Base-by-base conservation (phyloP, 441 rosid genomes). In the Jatropha podagrica region DNA sequence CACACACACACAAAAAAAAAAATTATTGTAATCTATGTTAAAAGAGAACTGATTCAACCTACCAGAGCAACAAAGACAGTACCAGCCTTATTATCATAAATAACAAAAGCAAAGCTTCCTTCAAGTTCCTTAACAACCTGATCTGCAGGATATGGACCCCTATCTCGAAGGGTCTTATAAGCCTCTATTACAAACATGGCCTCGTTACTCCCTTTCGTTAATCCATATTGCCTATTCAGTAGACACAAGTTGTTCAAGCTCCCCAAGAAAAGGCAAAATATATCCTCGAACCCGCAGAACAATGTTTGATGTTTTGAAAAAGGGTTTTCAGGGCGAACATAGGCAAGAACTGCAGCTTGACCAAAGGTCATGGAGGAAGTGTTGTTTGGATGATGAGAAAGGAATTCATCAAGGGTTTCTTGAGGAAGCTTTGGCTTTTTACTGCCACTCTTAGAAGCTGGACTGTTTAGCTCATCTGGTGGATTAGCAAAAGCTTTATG, bases 71-170 rank as follows among this genome's bases (percentile, higher is more conserved):
- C 89, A 77, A 93, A 95, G 61, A 95, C 91, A 69, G 76, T 81
- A 15, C 88, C 94, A 17, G 88, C 81, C 70, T 90, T 89, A 85
- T 86, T 79, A 71, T 95, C 98, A 73, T 90, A 93, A 70, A 91
- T 85, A 0, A 93, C 90, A 69, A 95, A 95, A 40, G 91, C 91
- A 79, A 93, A 93, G 85, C 88, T 88, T 5, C 98, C 99, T 1
- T 95, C 98, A 42, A 93, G 88, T 78, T 90, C 99, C 79, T 88
- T 89, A 0, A 95, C 89, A 20, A 93, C 99, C 83, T 95, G 92
- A 81, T 95, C 91, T 4, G 98, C 98, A 9, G 98, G 99, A 76
- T 91, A 93, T 0, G 99, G 99, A 20, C 99, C 98, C 4, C 98
- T 80, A 83, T 95, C 99, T 65, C 97, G 83, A 38, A 95, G 97